Conservation (phyloP, 768 basidiomycete species). For the Amylocystis lapponica region DNA sequence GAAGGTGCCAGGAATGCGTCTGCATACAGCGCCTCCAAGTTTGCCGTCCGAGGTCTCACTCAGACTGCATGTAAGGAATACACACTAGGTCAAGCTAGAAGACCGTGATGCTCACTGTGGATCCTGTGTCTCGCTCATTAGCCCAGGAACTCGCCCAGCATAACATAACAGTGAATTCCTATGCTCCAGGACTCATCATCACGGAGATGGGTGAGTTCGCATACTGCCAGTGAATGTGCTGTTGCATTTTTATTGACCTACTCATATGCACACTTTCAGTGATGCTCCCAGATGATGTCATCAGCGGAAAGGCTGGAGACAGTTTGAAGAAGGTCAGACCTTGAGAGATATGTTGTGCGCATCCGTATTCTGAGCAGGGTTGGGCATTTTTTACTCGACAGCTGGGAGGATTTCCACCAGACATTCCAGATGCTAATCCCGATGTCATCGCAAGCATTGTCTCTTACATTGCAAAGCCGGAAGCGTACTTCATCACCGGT, state of each 20-base stretch:
- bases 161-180: conserved; percentile 23
- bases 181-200: conserved; percentile 19
- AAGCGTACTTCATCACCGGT: conserved; percentile 13
- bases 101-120: background rate
- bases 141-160: conserved; percentile 17
- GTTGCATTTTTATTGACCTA: too few species aligned
- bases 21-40: conserved; percentile 20
- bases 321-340: too few species aligned
- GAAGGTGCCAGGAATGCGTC: background rate
- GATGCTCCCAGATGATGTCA: too few species aligned
- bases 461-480: conserved; percentile 12
- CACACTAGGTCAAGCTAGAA: conserved; percentile 11
- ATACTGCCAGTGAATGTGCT: background rate
- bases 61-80: conserved; percentile 12
- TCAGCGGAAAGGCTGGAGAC: too few species aligned
- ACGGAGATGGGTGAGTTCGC: conserved; percentile 12
- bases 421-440: background rate
- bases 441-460: conserved; percentile 8
- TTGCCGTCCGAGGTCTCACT: conserved; percentile 21
- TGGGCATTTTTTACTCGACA: too few species aligned
- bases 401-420: background rate
- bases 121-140: background rate
- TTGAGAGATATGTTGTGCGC: too few species aligned
- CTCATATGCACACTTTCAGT: too few species aligned
- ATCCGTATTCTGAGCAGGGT: too few species aligned